Evolutionary conservation across 768 basidiomycete species (phyloP).

Genomic region (Suillus tomentosus): DNA sequence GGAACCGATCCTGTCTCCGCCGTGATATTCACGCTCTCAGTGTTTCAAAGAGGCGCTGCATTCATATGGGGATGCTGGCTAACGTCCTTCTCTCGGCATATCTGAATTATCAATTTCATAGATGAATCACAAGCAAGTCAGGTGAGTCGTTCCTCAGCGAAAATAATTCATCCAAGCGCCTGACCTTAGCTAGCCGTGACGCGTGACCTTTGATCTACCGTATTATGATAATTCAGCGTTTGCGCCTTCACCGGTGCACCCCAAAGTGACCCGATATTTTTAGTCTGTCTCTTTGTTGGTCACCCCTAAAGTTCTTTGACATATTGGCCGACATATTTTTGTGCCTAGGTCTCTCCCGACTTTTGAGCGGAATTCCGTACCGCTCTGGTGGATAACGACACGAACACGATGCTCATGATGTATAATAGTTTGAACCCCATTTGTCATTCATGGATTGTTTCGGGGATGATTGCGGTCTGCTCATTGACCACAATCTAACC

Average conservation of each 20-base stretch:
- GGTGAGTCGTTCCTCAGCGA: not conserved
- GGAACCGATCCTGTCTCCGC: not conserved
- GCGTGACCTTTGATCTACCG: not conserved
- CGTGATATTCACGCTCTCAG: not conserved
- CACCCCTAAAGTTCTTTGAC: not conserved
- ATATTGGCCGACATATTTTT: not conserved
- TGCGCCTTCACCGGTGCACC: not conserved
- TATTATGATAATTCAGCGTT: not conserved
- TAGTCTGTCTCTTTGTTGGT: not conserved
- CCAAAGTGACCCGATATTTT: not conserved
- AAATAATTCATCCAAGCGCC: not conserved
- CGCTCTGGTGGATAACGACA: not conserved
- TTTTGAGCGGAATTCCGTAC: not conserved
- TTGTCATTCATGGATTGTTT: not conserved
- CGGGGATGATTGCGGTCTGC: not conserved
- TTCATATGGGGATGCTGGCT: not conserved
- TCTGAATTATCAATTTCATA: not conserved
- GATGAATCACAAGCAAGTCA: not conserved
- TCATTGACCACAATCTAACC: not conserved
- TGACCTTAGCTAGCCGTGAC: not conserved
- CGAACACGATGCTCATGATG: not conserved
- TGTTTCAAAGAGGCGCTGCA: constrained; percentile 1
- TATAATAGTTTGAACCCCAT: too few species aligned
- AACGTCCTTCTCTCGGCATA: not conserved
- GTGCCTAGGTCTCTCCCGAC: not conserved